phyloP scores from a whole-genome alignment of 1,284 basidiomycete species.

The Amylostereum chailletii region DNA sequence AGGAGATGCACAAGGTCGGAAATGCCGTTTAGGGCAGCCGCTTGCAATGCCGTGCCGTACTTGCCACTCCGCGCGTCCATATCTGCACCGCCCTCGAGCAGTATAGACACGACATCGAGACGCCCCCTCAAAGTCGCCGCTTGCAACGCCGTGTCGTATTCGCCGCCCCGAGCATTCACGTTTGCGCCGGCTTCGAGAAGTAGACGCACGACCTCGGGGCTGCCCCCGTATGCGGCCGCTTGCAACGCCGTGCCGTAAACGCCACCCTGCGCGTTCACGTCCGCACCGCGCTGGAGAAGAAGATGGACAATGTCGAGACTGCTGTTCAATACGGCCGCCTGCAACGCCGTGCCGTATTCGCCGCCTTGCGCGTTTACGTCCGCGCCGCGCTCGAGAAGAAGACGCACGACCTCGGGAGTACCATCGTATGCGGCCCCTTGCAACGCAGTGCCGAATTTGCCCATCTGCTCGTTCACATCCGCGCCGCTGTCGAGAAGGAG shows the following conservation, averaged over 20 bases:
- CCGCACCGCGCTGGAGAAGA: constrained; percentile 6
- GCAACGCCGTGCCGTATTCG: not conserved
- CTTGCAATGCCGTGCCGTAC: not conserved
- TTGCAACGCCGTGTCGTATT: not conserved
- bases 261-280: not conserved
- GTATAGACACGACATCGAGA: not conserved
- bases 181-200: not conserved
- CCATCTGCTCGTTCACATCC: not conserved
- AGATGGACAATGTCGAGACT: not conserved
- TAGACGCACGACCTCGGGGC: not conserved
- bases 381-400: not conserved
- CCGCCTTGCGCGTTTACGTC: not conserved
- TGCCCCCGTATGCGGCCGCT: not conserved
- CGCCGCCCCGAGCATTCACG: not conserved
- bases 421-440: not conserved
- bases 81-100: constrained; percentile 1
- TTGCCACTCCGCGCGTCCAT: not conserved
- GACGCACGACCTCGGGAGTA: not conserved
- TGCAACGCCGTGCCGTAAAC: not conserved
- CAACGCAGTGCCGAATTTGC: not conserved
- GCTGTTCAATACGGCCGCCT: not conserved
- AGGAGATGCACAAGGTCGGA: not conserved
- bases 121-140: not conserved
- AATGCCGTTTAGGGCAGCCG: not conserved
- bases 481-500: not conserved